Evolutionary conservation across 129 eudicot genomes (phyloP), one percentile per base, ranked within the genome.

Genomic region (Rutidosis leptorrhynchoides): DNA sequence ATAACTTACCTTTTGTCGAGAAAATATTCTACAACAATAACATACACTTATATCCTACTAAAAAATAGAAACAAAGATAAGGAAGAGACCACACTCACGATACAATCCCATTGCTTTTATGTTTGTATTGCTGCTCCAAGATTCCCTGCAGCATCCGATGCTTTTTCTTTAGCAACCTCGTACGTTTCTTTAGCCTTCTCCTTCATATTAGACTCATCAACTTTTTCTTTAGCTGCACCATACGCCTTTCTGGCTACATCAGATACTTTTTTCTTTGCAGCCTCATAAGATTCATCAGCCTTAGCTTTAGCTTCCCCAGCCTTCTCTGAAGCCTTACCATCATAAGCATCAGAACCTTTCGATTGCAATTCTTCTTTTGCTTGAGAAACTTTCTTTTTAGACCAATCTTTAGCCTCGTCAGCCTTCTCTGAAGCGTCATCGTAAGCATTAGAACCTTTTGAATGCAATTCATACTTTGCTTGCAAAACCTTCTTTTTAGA

Each of bases 121-220:
- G 22, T 30, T 60, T 15, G 20, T 14, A 60, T 29, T 33, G 65
- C 65, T 17, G 9, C 65, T 60, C 45, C 65, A 7, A 60, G 5
- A 60, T 60, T 20, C 45, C 65, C 65, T 60, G 65, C 65, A 60
- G 45, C 65, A 60, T 59, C 65, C 1, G 65, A 59, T 59, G 26
- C 65, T 30, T 59, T 59, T 59, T 59, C 64, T 10, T 58, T 58
- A 1, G 64, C 64, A 58, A 2, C 43, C 64, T 58, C 64, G 3
- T 58, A 58, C 11, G 43, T 19, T 58, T 58, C 23, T 5, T 17
- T 14, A 58, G 42, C 64, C 64, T 58, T n/a, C 21, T 58, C 42
- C 7, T 14, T 27, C 55, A 49, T 24, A 54, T 54, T 19, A 10
- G 60, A 9, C 16, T n/a, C n/a, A n/a, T n/a, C n/a, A n/a, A n/a